These are phyloP conservation scores for Silene vulgaris DNA, from an alignment of 179 eudicot species.

Conservation along the genomic window DNA sequence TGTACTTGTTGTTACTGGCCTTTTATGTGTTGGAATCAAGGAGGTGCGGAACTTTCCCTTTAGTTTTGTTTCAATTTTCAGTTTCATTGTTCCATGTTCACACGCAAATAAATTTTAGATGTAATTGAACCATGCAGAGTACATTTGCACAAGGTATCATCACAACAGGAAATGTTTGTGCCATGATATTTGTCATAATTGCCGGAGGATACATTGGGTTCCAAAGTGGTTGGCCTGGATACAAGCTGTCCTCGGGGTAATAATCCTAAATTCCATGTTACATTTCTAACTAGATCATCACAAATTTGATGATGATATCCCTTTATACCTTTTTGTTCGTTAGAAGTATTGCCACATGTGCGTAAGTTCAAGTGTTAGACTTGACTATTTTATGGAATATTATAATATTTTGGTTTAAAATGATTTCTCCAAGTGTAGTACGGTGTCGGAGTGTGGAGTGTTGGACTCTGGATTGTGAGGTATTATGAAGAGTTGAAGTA, in stretches of 20 bases:
- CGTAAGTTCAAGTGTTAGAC: not conserved
- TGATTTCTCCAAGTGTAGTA: not conserved
- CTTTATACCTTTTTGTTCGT: not conserved
- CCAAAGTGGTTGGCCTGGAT: slow-evolving; percentile 88
- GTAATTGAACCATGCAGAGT: slow-evolving; percentile 47
- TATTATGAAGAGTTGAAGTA: not conserved
- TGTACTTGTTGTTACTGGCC: slow-evolving; percentile 66
- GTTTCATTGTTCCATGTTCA: not conserved
- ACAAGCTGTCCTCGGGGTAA: slow-evolving; percentile 77
- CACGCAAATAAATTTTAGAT: not conserved
- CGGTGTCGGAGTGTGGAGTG: not conserved
- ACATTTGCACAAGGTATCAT: slow-evolving; percentile 69
- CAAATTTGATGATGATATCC: not conserved
- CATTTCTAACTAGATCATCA: not conserved
- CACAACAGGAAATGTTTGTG: slow-evolving; percentile 78
- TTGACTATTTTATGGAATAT: not conserved
- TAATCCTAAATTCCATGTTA: not conserved
- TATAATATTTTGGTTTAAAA: too few species aligned
- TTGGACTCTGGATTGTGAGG: not conserved
- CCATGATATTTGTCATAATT: slow-evolving; percentile 73
- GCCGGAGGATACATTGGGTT: slow-evolving; percentile 87
- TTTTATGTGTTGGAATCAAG: slow-evolving; percentile 82
- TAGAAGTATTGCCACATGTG: not conserved
- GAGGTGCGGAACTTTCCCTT: slow-evolving; percentile 44
- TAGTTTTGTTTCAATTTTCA: not conserved